These are phyloP conservation scores for Rhinocladiella mackenziei DNA, from an alignment of 2,329 filamentous ascomycete species.

Conservation along the genomic window DNA sequence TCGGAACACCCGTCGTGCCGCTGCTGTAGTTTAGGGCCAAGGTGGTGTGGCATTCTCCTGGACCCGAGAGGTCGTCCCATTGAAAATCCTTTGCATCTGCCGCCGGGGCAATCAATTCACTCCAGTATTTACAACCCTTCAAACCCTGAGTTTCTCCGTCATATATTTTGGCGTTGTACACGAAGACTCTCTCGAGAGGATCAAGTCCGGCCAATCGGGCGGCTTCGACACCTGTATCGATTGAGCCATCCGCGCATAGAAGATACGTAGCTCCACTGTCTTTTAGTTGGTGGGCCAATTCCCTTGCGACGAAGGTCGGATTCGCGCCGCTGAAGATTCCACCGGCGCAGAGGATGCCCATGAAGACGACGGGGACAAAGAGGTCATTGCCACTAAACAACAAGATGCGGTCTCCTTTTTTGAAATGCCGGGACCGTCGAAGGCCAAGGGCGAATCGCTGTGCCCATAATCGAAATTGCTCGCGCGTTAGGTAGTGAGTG, in stretches of 20 bases:
- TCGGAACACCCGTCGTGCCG: slow-evolving; percentile 74
- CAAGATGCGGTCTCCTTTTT: slow-evolving; percentile 63
- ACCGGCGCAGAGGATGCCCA: slow-evolving; percentile 68
- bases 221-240: slow-evolving; percentile 27
- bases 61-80: slow-evolving; percentile 34
- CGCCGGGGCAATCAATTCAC: slow-evolving; percentile 20
- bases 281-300: slow-evolving; percentile 66
- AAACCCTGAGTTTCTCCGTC: slow-evolving; percentile 15
- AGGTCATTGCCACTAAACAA: slow-evolving; percentile 68
- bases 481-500: slow-evolving; percentile 57
- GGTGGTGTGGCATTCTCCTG: slow-evolving; percentile 43
- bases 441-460: slow-evolving; percentile 66
- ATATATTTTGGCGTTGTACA: slow-evolving; percentile 25
- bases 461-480: slow-evolving; percentile 59
- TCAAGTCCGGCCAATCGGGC: slow-evolving; percentile 23
- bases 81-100: slow-evolving; percentile 25
- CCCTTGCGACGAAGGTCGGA: slow-evolving; percentile 61
- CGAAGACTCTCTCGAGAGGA: slow-evolving; percentile 23
- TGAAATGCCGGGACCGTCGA: slow-evolving; percentile 53
- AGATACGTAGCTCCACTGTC: slow-evolving; percentile 65
- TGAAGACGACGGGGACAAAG: slow-evolving; percentile 62
- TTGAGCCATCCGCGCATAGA: slow-evolving; percentile 44
- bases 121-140: slow-evolving; percentile 25
- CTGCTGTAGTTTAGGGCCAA: slow-evolving; percentile 71
- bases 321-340: slow-evolving; percentile 71